Conservation (phyloP, 495 filamentous ascomycete species). For the Entonaema liquescens region DNA sequence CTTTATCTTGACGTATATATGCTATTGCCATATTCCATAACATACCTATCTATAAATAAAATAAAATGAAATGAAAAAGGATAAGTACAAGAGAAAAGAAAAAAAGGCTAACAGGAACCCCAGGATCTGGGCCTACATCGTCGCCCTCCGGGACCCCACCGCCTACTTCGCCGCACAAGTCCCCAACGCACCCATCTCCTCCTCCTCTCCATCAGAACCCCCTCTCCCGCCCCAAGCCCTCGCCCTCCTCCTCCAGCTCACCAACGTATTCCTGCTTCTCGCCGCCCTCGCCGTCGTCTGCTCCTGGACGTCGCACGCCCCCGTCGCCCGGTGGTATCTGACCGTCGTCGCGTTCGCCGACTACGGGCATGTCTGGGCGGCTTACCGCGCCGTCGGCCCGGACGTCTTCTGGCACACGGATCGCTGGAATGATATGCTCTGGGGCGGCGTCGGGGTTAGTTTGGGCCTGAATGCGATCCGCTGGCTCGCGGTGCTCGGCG, state of each 20-base stretch:
- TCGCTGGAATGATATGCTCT: constrained; percentile 65
- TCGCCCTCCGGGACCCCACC: constrained; percentile 53
- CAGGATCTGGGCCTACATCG: constrained; percentile 57
- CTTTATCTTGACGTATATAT: too few relatives aligned
- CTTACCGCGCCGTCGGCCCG: constrained; percentile 61
- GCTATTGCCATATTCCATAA: too few relatives aligned
- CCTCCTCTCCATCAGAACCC: constrained; percentile 50
- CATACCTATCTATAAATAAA: not conserved
- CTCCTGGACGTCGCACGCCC: constrained; percentile 61
- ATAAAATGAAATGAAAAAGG: too few relatives aligned
- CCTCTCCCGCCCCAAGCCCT: constrained; percentile 51
- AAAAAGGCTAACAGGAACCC: not conserved
- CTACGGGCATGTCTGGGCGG: constrained; percentile 69
- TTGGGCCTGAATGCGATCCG: constrained; percentile 61
- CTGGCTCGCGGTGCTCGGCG: constrained; percentile 58
- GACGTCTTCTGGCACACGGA: constrained; percentile 55
- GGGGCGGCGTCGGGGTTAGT: constrained; percentile 67
- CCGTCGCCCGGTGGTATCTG: constrained; percentile 63
- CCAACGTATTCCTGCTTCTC: constrained; percentile 66
- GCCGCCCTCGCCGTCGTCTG: constrained; percentile 61
- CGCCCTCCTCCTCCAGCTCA: constrained; percentile 65
- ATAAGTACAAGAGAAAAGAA: not conserved
- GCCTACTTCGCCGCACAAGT: constrained; percentile 62
- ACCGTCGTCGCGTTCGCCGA: constrained; percentile 65
- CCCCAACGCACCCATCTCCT: constrained; percentile 54